Evolutionary conservation across 202 grass and related monocot genomes (phyloP), one percentile per base, ranked within the genome.

Genomic region (Bolboschoenoplectus hybrid): DNA sequence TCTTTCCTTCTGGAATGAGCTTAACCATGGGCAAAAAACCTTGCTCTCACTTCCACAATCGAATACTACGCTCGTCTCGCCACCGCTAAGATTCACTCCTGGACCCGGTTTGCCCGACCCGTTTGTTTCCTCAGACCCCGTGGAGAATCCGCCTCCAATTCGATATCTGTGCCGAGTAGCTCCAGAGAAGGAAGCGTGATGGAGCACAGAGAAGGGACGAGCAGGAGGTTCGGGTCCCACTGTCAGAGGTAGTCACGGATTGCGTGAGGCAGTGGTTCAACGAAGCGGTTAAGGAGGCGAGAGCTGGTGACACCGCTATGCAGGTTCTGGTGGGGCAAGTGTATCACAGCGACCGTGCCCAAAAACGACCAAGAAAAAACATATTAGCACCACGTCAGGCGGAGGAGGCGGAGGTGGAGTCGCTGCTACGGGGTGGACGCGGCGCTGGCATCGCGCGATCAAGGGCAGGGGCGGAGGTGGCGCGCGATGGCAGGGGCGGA

Each of bases 261-360:
- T 99, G 97, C 88, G 93, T 92, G 35, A 87, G 79, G 82, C 88
- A 93, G 66, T 99, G 97, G 97, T 99, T 99, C 80, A 92, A 91
- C 83, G 97, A 99, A 72, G 60, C 93, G 81, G 92, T 99, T 80
- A 99, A 97, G 92, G 97, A 97, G 71, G 97, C 97, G 57, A 93
- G 87, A 73, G 88, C 88, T 13, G 97, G 97, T 7, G 97, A 99
- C 76, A 83, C 88, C 36, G 82, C 89, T 62, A 99, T 99, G 97
- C 97, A 99, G 82, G 93, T 99, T 62, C 88, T 99, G 53, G 93
- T 99, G 12, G 97, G 97, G 51, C 97, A 99, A 92, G 97, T 99
- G 97, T 99, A 97, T 82, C 97, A 91, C 67, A 91, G 51, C 47
- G 97, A 83, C 47, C 13, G 78, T 88, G 35, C 50, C 62, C 2